A percentile compares a stretch with the other conserved stretches of the same genome.
phyloP scores from a whole-genome alignment of 148 eudicot species.

The Pharnaceum exiguum region DNA sequence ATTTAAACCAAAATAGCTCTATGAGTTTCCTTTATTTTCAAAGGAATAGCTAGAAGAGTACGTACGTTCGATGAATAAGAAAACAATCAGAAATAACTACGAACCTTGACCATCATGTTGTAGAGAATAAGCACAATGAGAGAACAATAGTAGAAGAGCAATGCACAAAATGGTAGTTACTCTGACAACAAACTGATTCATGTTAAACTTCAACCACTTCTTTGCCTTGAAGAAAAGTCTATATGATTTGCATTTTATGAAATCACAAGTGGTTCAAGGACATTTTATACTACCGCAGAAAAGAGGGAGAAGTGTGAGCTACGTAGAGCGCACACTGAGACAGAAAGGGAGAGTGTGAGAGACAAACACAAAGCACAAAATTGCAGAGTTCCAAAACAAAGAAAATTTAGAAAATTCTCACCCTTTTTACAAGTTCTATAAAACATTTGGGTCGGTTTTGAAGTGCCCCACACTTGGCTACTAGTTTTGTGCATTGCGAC shows the following conservation, averaged over 20 bases:
- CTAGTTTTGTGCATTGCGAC: conserved; percentile 6
- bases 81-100: not conserved
- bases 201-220: no score
- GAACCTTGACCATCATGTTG: not conserved
- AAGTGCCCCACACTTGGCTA: conserved; percentile 7
- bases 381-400: conserved; percentile 41
- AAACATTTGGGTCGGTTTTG: conserved; percentile 13
- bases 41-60: not conserved
- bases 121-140: conserved; percentile 8
- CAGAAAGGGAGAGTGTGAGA: conserved; percentile 16
- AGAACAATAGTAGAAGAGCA: not conserved
- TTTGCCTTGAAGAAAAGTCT: not conserved
- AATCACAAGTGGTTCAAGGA: not conserved
- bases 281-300: conserved; percentile 6
- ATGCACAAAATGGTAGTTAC: conserved; percentile 8
- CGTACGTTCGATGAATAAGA: not conserved
- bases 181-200: not conserved
- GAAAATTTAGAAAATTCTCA: not conserved
- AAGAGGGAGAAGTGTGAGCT: not conserved
- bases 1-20: not conserved
- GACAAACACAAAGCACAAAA: conserved; percentile 60
- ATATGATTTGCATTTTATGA: not conserved
- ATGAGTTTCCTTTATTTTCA: no score
- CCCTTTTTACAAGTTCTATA: conserved; percentile 22
- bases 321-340: not conserved